Evolutionary conservation across 2,329 filamentous ascomycete genomes (phyloP), one percentile per base, ranked within the genome.

Genomic region (Colletotrichum cereale): DNA sequence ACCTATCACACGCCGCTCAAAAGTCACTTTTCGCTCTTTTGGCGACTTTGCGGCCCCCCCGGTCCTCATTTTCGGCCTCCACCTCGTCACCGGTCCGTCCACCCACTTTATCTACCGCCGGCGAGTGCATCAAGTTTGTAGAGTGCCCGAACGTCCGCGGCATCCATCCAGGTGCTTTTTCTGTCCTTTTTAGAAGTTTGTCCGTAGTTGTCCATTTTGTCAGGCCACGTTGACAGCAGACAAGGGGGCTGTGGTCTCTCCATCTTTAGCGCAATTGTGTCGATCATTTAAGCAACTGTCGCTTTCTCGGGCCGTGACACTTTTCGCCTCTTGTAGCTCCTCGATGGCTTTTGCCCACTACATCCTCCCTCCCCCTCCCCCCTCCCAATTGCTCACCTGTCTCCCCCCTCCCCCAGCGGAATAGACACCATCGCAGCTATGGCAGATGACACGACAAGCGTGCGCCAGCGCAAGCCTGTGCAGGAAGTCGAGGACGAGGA

Each of bases 391-490:
- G 12, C 10, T 42, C 40, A 42, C 61, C 62, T 34, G 26, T 47
- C 29, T 38, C 47, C 40, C 26, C 48, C 31, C 44, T 40, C 40
- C 29, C 48, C 10, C 18, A 14, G 21, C 50, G 8, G 29, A 21
- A 31, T 4, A 38, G 38, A 38, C 14, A 34, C 34, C 21, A 44
- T 42, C 26, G 18, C 26, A 73, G 74, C 52, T 71, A 84, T 84
- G 82, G 79, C 78, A n/a, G 80, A 83, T 67, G 75, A 67, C 42
- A 55, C 60, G 5, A 24, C 79, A 12, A 78, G 80, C 62, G 77
- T 86, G 58, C 84, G 85, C 61, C 84, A 86, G 75, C 84, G 85
- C 73, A 86, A 85, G 75, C 78, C 76, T 69, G 78, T 75, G 61
- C 76, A 76, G 14, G 74, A 74, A 62, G 69, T 75, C 67, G 74